Base-by-base conservation (phyloP, 176 grass and related monocot species). In the Metroxylon sagu region DNA sequence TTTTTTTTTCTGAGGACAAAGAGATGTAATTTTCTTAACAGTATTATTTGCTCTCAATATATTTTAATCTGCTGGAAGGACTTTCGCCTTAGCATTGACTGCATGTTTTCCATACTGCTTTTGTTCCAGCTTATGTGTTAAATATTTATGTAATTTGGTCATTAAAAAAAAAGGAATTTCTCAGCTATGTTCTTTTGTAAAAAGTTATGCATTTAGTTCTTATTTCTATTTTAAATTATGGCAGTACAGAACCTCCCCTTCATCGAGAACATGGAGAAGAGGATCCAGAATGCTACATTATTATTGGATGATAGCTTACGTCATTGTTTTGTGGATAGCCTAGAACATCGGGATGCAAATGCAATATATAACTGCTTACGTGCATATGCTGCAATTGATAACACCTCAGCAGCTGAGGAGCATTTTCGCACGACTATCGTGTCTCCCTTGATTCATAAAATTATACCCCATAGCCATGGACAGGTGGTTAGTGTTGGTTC, bases 241-340 rank as follows among this genome's bases (percentile, higher is more conserved):
- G 84, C 87, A 98, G 87, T 98, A 74, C 93, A 98, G 93, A 92
- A 98, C 71, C 87, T 98, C 59, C 93, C 93, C 53, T 98, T 98
- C 69, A 98, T 92, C 63, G 87, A 83, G 74, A 98, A 98, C 87
- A 85, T 98, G 87, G 93, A 98, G 73, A 98, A 98, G 76, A 92
- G 93, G 69, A 86, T 85, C 69, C 87, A 92, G 67, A 74, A 79
- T 57, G 81, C 87, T 55, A 88, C 79, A 58, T 80, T 77, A 88
- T 73, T 85, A 79, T 76, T 98, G 66, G 87, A 92, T 80, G 74
- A 79, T 66, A 92, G 81, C 64, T 78, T 98, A 53, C 84, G 86
- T 65, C 67, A 56, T 59, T 98, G 93, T 76, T 98, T 98, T 58
- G 72, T 91, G 26, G 84, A 89, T 78, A 88, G 84, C 18, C 59